Base-by-base conservation (phyloP, 768 basidiomycete species). In the Lenzites betulinus region DNA sequence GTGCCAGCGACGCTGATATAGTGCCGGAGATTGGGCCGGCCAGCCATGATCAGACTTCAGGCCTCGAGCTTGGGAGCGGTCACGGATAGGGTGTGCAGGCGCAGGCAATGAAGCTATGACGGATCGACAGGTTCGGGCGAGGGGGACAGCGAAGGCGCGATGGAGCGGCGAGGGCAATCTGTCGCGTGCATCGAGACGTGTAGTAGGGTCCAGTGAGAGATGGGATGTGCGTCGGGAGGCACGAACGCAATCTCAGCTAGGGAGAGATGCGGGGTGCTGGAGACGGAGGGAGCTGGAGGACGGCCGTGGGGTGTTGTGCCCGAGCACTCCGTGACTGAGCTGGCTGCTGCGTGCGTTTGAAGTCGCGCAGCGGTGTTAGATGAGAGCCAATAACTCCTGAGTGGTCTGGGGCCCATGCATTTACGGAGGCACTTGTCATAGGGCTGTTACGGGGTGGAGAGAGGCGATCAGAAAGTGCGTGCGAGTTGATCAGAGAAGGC, bases 111-210 rank as follows among this genome's bases (percentile, higher is more conserved):
- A n/a, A n/a, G n/a, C n/a, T n/a, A 33, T 54, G 51, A 60, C 59
- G 51, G 51, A 60, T 60, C 59, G 59, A 60, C 59, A 58, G 56
- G 28, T 30, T 38, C 22, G 20, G 38, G 12, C n/a, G 39, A 28
- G 30, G n/a, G 26, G 30, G 42, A 59, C 58, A 53, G 59, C 26
- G 59, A 60, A 48, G 59, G 44, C 5, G 36, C n/a, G 30, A 41
- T 18, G 20, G 23, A 20, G 41, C 15, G 22, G 38, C 23, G 30
- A 23, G 43, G 47, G 44, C 30, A 55, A 51, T 55, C 54, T 51
- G 43, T 58, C 48, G 41, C 28, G 56, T 39, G 60, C 41, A 20
- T 15, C 54, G 60, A 51, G 60, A 61, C 60, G 48, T 61, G 60
- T 55, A 26, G 47, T 50, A 42, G 54, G 18, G 42, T 30, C 33